A percentile compares a stretch with the other conserved stretches of the same genome.
Conservation (phyloP, 2,329 filamentous ascomycete genomes). For the Sporothrix euskadiensis region DNA sequence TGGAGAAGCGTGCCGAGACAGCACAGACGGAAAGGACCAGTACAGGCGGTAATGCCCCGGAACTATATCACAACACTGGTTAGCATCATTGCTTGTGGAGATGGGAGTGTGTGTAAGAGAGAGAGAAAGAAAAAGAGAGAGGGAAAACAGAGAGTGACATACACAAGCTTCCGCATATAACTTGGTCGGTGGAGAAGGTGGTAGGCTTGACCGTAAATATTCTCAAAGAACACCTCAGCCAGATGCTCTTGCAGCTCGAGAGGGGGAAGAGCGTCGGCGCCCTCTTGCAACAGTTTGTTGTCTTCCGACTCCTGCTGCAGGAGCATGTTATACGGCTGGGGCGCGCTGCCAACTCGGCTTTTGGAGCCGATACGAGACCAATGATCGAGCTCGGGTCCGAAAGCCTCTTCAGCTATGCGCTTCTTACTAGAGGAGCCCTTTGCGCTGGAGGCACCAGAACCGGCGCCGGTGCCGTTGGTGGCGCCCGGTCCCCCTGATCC, state of each 20-base stretch:
- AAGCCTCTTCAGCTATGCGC: slow-evolving; percentile 81
- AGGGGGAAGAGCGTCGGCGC: slow-evolving; percentile 76
- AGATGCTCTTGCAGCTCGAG: slow-evolving; percentile 91
- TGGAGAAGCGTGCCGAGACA: slow-evolving; percentile 91
- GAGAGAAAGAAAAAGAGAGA: background rate
- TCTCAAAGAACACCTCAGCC: slow-evolving; percentile 92
- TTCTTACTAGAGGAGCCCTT: slow-evolving; percentile 58
- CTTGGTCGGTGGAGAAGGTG: slow-evolving; percentile 94
- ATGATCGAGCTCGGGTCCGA: slow-evolving; percentile 74
- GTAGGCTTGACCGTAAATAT: slow-evolving; percentile 92
- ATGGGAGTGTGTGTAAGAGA: background rate
- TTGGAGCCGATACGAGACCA: slow-evolving; percentile 69
- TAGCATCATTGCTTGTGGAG: background rate
- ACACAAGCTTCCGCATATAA: slow-evolving; percentile 85
- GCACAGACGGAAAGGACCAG: slow-evolving; percentile 92
- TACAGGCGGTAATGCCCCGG: slow-evolving; percentile 81
- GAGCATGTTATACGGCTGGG: slow-evolving; percentile 41
- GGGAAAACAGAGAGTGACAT: slow-evolving; percentile 38
- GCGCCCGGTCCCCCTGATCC: slow-evolving; percentile 44
- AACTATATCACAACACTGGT: slow-evolving; percentile 47
- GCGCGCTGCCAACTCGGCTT: slow-evolving; percentile 44
- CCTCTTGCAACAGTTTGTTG: slow-evolving; percentile 75
- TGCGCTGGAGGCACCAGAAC: slow-evolving; percentile 51
- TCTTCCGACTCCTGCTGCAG: slow-evolving; percentile 69
- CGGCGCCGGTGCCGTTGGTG: slow-evolving; percentile 28